Evolutionary conservation across 108 stramenopile species (phyloP), one percentile per base, ranked within the genome.

Genomic region (Skeletonema tropicum): DNA sequence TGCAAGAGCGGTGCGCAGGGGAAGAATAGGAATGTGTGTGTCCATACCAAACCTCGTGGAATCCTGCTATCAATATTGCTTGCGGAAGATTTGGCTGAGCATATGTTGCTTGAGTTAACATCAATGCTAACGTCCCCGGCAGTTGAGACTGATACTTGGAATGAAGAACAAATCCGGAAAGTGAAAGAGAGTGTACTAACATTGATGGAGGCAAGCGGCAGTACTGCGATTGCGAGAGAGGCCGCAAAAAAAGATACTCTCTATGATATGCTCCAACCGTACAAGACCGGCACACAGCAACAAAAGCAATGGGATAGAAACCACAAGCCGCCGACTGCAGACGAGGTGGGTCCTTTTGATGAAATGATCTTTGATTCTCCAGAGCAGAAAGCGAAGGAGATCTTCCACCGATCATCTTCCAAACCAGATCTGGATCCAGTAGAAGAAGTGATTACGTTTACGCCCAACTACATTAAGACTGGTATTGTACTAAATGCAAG

Each of bases 241-340:
- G 52, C 60, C 3, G 17, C 33, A 29, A 46, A 71, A 6, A 41
- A 23, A 30, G 5, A 57, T 11, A 60, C 70, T 29, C n/a, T 71
- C 32, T 71, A 60, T 71, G 60, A 71, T 41, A 71, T 71, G 70
- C 59, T 71, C 15, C 58, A 60, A 15, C 23, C 33, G n/a, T 71
- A 55, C 35, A 29, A 36, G 26, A 71, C 70, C 7, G 70, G 70
- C 26, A 71, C 70, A 29, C 70, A 71, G 19, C 35, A 58, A 6
- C 21, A 61, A 30, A 71, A 71, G 31, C 19, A 19, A 29, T 70
- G 68, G 68, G 35, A 58, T 17, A 19, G 68, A n/a, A 12, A 10
- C 0, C 23, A 23, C n/a, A 57, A 57, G 31, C 49, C 55, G 10
- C 68, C 68, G 17, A 58, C 30, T 17, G 68, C 39, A 2, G 59